These are phyloP conservation scores for Ascochyta fabae DNA, from an alignment of 2,329 filamentous ascomycete species.

Conservation along the genomic window DNA sequence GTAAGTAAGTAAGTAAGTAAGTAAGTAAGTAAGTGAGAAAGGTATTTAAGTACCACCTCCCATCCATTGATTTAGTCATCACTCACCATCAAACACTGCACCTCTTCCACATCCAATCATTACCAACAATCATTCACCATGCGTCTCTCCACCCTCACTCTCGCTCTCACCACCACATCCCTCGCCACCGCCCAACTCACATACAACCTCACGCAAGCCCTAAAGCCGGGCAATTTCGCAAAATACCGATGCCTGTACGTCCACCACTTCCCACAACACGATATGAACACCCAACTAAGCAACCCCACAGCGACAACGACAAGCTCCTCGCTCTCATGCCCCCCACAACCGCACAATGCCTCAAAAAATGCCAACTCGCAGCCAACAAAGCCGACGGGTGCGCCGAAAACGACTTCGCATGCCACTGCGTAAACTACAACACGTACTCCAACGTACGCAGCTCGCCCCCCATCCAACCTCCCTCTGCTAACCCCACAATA, in stretches of 20 bases:
- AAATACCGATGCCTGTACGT: slow-evolving; percentile 37
- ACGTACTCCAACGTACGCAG: slow-evolving; percentile 25
- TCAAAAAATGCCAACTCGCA: slow-evolving; percentile 24
- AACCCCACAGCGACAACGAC: slow-evolving; percentile 17
- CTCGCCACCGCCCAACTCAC: slow-evolving; percentile 24
- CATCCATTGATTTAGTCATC: not conserved
- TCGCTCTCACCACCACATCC: slow-evolving; percentile 4
- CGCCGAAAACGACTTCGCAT: slow-evolving; percentile 30
- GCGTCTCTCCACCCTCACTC: slow-evolving; percentile 1
- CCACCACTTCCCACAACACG: too few species aligned
- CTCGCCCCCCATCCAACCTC: not conserved
- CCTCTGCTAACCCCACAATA: not conserved
- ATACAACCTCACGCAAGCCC: slow-evolving; percentile 32
- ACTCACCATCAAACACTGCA: not conserved
- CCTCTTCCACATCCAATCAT: not conserved
- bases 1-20: too few species aligned
- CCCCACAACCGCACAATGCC: slow-evolving; percentile 19
- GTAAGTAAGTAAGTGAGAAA: not conserved
- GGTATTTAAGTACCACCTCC: not conserved
- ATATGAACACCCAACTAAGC: too few species aligned
- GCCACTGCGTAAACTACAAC: slow-evolving; percentile 32
- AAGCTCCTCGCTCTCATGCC: slow-evolving; percentile 17
- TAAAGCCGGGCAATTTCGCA: slow-evolving; percentile 20
- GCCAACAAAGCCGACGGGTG: slow-evolving; percentile 31
- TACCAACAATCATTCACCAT: slow-evolving; percentile 1